Percentiles rank a stretch among this genome's conserved stretches.
phyloP scores from a whole-genome alignment of 345 rosid species.

The Moricandia arvensis region DNA sequence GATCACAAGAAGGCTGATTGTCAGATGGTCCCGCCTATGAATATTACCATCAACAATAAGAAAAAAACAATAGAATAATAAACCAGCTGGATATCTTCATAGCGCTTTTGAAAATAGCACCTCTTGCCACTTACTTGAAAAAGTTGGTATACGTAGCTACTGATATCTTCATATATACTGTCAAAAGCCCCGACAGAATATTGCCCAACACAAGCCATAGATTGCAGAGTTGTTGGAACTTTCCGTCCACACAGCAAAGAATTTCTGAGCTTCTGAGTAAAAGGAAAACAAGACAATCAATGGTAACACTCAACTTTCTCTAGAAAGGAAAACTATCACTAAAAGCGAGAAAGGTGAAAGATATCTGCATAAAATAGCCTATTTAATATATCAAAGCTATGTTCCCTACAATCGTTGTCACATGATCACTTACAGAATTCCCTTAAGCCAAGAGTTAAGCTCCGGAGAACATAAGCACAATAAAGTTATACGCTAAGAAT shows the following conservation, averaged over 20 bases:
- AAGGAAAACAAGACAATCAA: constrained; percentile 22
- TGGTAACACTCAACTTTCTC: constrained; percentile 19
- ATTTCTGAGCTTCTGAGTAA: constrained; percentile 62
- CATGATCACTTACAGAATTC: not conserved
- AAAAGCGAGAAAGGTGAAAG: not conserved
- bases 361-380: constrained; percentile 8
- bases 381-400: not conserved
- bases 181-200: constrained; percentile 60
- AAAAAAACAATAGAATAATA: constrained; percentile 12
- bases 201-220: constrained; percentile 82
- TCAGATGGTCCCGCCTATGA: constrained; percentile 53
- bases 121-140: constrained; percentile 56
- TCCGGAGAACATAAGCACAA: constrained; percentile 11
- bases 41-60: constrained; percentile 26
- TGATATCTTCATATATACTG: constrained; percentile 52
- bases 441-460: constrained; percentile 6
- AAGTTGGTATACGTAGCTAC: constrained; percentile 45
- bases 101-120: constrained; percentile 29
- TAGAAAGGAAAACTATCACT: not conserved
- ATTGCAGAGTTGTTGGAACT: constrained; percentile 78
- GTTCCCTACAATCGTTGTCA: constrained; percentile 11
- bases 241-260: constrained; percentile 57
- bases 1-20: constrained; percentile 36
- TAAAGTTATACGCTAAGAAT: constrained; percentile 12
- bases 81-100: constrained; percentile 10